phyloP scores from a whole-genome alignment of 768 basidiomycete species.

The Kwoniella europaea region DNA sequence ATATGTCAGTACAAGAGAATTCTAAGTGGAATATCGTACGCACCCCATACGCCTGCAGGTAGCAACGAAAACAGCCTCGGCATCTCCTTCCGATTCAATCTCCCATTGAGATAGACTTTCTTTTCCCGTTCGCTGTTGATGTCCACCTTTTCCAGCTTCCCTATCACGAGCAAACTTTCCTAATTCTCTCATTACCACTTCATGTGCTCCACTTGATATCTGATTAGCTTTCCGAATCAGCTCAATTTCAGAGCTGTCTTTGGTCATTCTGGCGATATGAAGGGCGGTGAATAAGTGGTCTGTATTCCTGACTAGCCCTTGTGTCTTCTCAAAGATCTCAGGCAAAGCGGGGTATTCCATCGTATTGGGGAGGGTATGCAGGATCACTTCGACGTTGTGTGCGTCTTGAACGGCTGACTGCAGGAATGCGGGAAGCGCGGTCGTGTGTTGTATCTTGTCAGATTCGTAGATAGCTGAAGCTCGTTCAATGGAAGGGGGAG shows the following conservation, averaged over 20 bases:
- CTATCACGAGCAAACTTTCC: slow-evolving; percentile 61
- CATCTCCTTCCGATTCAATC: slow-evolving; percentile 89
- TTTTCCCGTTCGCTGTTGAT: slow-evolving; percentile 38
- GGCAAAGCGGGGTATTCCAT: slow-evolving; percentile 49
- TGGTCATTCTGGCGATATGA: slow-evolving; percentile 79
- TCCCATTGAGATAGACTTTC: slow-evolving; percentile 70
- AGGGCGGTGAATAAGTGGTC: slow-evolving; percentile 74
- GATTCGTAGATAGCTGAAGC: slow-evolving; percentile 59
- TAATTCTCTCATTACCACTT: slow-evolving; percentile 87
- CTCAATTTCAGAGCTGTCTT: slow-evolving; percentile 74
- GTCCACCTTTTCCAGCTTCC: neutral
- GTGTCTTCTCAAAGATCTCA: slow-evolving; percentile 28
- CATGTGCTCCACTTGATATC: slow-evolving; percentile 88
- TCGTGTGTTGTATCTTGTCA: slow-evolving; percentile 62
- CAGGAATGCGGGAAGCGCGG: slow-evolving; percentile 57
- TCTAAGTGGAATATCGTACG: slow-evolving; percentile 43
- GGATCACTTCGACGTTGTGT: slow-evolving; percentile 3
- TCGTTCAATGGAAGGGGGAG: slow-evolving; percentile 72
- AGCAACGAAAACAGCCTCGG: slow-evolving; percentile 90
- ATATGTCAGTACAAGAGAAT: neutral
- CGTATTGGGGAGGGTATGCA: slow-evolving; percentile 52
- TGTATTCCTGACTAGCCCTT: slow-evolving; percentile 60
- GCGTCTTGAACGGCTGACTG: neutral
- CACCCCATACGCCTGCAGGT: slow-evolving; percentile 87
- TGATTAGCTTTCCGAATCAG: slow-evolving; percentile 78